phyloP scores from a whole-genome alignment of 2,329 filamentous ascomycete species.

The Xylaria digitata region DNA sequence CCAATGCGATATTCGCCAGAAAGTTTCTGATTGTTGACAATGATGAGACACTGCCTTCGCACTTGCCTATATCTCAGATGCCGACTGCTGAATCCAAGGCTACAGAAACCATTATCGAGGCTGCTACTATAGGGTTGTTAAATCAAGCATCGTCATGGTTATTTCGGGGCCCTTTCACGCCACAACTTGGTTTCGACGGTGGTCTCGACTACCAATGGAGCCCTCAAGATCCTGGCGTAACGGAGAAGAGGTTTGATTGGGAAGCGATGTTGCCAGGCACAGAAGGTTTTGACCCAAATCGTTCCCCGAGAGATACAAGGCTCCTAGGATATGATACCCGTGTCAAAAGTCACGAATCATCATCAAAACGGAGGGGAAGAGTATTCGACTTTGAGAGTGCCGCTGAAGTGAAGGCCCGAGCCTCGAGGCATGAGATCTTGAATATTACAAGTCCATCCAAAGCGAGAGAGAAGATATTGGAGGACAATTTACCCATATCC shows the following conservation, averaged over 20 bases:
- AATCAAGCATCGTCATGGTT: constrained; percentile 45
- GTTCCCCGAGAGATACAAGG: neutral
- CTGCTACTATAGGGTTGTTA: constrained; percentile 46
- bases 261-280: constrained; percentile 27
- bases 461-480: neutral
- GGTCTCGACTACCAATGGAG: constrained; percentile 57
- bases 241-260: constrained; percentile 41
- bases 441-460: constrained; percentile 2
- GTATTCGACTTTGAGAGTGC: constrained; percentile 35
- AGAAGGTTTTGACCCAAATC: constrained; percentile 4
- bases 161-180: constrained; percentile 58
- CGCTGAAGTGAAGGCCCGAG: constrained; percentile 3
- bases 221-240: constrained; percentile 37
- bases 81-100: constrained; percentile 58
- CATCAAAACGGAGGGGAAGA: constrained; percentile 40
- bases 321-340: constrained; percentile 1
- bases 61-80: constrained; percentile 52
- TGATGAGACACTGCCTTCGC: constrained; percentile 50
- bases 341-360: constrained; percentile 21
- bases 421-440: neutral
- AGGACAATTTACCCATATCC: neutral
- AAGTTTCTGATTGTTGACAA: constrained; percentile 54
- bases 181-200: constrained; percentile 59
- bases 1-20: constrained; percentile 59
- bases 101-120: constrained; percentile 50